These are phyloP conservation scores for Trichophyton simii DNA, from an alignment of 2,329 filamentous ascomycete species.

Conservation along the genomic window DNA sequence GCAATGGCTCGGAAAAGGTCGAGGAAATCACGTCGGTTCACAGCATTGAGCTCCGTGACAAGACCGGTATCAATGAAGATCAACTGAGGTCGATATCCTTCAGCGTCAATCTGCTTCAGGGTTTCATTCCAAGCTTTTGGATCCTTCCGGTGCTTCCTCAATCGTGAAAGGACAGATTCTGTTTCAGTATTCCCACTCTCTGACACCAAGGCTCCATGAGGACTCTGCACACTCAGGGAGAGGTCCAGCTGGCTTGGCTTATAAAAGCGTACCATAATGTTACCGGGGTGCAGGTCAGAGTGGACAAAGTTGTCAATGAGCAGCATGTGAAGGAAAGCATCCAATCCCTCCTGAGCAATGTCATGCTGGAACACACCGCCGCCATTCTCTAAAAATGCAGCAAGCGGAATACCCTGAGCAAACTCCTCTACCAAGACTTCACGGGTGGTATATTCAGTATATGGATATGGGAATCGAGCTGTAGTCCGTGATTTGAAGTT, in stretches of 20 bases:
- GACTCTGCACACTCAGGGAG: conserved; percentile 32
- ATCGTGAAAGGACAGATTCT: conserved; percentile 67
- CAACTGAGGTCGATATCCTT: conserved; percentile 84
- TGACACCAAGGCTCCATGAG: background rate
- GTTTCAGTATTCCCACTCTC: conserved; percentile 43
- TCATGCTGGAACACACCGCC: conserved; percentile 88
- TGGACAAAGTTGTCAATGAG: conserved; percentile 96
- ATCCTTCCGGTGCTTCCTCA: conserved; percentile 61
- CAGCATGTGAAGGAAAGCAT: conserved; percentile 93
- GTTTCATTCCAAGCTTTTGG: conserved; percentile 59
- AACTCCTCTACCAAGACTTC: conserved; percentile 92
- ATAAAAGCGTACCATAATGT: conserved; percentile 99
- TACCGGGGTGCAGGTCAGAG: conserved; percentile 89
- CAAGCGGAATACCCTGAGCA: conserved; percentile 81
- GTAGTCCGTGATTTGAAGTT: conserved; percentile 84
- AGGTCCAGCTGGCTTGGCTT: conserved; percentile 62
- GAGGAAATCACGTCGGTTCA: conserved; percentile 80
- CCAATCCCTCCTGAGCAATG: conserved; percentile 86
- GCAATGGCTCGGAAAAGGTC: conserved; percentile 92
- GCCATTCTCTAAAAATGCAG: conserved; percentile 80
- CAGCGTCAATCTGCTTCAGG: conserved; percentile 62
- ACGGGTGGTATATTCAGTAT: conserved; percentile 81
- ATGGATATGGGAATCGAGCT: conserved; percentile 94
- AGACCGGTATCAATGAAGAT: conserved; percentile 96
- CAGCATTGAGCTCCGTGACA: conserved; percentile 80